Conservation (phyloP, 805 yeast genomes). For the Cyberlindnera xishuangbannaensis region DNA sequence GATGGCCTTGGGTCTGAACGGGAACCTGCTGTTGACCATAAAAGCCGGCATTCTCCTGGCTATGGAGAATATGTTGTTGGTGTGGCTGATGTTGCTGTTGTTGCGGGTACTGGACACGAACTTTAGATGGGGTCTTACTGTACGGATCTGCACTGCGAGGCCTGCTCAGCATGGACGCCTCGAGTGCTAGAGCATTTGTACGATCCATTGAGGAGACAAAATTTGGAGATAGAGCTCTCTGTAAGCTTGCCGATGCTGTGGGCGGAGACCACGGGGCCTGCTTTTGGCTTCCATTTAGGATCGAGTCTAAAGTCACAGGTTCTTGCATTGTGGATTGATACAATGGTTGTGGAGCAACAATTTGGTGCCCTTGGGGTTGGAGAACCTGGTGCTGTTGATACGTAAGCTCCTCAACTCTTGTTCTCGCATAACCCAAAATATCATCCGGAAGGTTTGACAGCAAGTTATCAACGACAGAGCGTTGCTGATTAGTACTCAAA, state of each 20-base stretch:
- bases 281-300: constrained; percentile 32
- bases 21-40: too few relatives aligned
- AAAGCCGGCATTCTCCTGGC: too few relatives aligned
- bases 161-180: too few relatives aligned
- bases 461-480: constrained; percentile 49
- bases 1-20: too few relatives aligned
- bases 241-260: constrained; percentile 18
- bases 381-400: constrained; percentile 3
- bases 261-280: constrained; percentile 32
- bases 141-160: constrained; percentile 40
- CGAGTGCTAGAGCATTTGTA: too few relatives aligned
- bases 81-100: too few relatives aligned
- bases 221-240: constrained; percentile 28
- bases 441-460: constrained; percentile 47
- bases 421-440: constrained; percentile 42
- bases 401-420: constrained; percentile 34
- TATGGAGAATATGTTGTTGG: too few relatives aligned
- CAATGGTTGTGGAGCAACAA: constrained; percentile 21
- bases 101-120: too few relatives aligned
- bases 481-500: constrained; percentile 45
- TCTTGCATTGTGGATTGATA: constrained; percentile 25
- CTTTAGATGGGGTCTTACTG: constrained; percentile 9
- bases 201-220: too few relatives aligned
- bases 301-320: constrained; percentile 34
- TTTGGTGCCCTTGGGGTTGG: too few relatives aligned